phyloP scores from a whole-genome alignment of 2,329 filamentous ascomycete genomes.

The Trichoderma afroharzianum region DNA sequence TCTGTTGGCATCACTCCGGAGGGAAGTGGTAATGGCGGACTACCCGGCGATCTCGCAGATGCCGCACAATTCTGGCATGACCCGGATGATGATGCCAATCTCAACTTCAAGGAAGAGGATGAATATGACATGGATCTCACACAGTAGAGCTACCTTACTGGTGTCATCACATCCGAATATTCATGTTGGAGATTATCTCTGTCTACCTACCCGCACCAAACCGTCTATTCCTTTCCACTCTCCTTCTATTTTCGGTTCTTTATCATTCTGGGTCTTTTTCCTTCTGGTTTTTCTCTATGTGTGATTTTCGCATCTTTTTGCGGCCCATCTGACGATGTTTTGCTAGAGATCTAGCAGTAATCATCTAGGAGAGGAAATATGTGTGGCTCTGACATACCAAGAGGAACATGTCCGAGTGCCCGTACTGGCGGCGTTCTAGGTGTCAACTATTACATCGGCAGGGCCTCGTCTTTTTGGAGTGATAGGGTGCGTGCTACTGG shows the following conservation, averaged over 20 bases:
- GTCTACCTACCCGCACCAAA: not conserved
- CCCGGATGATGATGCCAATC: constrained; percentile 66
- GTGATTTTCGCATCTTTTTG: not conserved
- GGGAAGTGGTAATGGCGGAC: constrained; percentile 35
- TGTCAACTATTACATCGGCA: constrained; percentile 14
- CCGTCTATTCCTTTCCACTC: not conserved
- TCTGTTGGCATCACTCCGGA: constrained; percentile 38
- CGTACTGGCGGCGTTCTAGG: constrained; percentile 16
- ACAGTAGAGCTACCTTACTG: constrained; percentile 26
- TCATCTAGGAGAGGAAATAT: not conserved
- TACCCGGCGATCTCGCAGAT: constrained; percentile 47
- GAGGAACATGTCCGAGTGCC: not conserved
- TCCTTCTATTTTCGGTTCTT: not conserved
- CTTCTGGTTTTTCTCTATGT: not conserved
- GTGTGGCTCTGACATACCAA: not conserved
- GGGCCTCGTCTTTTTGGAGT: constrained; percentile 15
- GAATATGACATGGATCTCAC: constrained; percentile 81
- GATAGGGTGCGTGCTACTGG: constrained; percentile 10
- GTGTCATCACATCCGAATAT: not conserved
- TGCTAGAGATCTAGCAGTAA: constrained; percentile 1
- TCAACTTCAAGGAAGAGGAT: constrained; percentile 91
- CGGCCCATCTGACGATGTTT: not conserved
- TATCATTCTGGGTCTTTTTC: not conserved
- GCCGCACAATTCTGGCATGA: constrained; percentile 62
- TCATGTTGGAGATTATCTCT: not conserved